Percentiles rank a stretch among this genome's conserved stretches.
These are phyloP conservation scores for Pleoardoris graminearum DNA, from an alignment of 2,329 filamentous ascomycete genomes.

Conservation along the genomic window DNA sequence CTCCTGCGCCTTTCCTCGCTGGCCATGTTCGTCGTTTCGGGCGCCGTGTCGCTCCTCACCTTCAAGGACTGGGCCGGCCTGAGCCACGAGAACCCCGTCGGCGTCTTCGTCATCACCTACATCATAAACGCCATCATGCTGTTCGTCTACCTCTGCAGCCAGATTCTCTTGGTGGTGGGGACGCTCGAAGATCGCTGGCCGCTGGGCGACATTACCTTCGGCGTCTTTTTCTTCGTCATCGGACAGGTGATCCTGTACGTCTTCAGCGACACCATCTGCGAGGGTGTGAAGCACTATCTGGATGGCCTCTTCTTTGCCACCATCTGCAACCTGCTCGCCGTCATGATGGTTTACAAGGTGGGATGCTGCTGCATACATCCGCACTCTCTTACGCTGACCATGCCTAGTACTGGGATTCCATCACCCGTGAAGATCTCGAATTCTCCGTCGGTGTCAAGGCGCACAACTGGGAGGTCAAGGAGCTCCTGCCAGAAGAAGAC, in stretches of 20 bases:
- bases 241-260: slow-evolving; percentile 93
- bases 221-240: slow-evolving; percentile 85
- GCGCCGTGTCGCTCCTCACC: slow-evolving; percentile 84
- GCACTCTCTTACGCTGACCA: slow-evolving; percentile 21
- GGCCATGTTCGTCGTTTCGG: slow-evolving; percentile 82
- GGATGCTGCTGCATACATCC: slow-evolving; percentile 18
- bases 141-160: slow-evolving; percentile 82
- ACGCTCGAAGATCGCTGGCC: slow-evolving; percentile 97
- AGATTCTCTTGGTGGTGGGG: slow-evolving; percentile 83
- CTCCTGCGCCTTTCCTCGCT: slow-evolving; percentile 78
- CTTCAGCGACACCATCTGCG: slow-evolving; percentile 83
- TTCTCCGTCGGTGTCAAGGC: slow-evolving; percentile 94
- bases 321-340: slow-evolving; percentile 86
- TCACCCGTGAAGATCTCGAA: slow-evolving; percentile 96
- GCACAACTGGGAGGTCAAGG: slow-evolving; percentile 99
- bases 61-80: slow-evolving; percentile 92
- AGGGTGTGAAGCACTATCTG: slow-evolving; percentile 83
- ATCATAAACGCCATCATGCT: slow-evolving; percentile 86
- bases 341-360: slow-evolving; percentile 99
- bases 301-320: slow-evolving; percentile 95
- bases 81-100: slow-evolving; percentile 80
- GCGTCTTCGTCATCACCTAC: slow-evolving; percentile 89
- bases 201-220: slow-evolving; percentile 86
- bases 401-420: slow-evolving; percentile 93
- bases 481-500: slow-evolving; percentile 74